A percentile compares a stretch with the other conserved stretches of the same genome.
phyloP scores from a whole-genome alignment of 192 early-diverging fungal species.

The Podila verticillata region DNA sequence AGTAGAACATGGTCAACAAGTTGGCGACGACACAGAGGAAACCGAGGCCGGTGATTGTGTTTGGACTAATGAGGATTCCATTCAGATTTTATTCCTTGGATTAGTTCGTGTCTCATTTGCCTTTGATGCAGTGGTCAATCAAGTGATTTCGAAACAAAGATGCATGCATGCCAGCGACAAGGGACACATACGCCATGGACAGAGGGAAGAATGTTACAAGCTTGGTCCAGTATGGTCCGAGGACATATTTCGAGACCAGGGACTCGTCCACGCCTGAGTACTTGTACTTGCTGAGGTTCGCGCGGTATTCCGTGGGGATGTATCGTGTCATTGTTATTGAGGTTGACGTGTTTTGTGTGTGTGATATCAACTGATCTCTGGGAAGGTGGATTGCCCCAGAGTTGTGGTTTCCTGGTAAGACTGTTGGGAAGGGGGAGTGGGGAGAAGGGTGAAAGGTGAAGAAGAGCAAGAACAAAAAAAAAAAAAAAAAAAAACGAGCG shows the following conservation, averaged over 20 bases:
- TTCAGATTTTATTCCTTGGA: neutral
- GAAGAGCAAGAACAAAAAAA: slow-evolving; percentile 10
- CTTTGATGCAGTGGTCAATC: neutral
- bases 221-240: slow-evolving; percentile 89
- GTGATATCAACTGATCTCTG: neutral
- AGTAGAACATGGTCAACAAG: slow-evolving; percentile 75
- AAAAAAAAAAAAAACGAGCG: neutral
- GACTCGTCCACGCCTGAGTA: slow-evolving; percentile 91
- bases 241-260: slow-evolving; percentile 73
- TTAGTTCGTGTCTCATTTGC: neutral
- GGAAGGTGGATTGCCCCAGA: too few relatives aligned
- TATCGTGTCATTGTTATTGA: slow-evolving; percentile 51
- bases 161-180: neutral
- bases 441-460: neutral
- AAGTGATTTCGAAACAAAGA: too few relatives aligned
- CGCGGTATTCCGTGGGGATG: slow-evolving; percentile 66
- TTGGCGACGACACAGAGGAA: slow-evolving; percentile 83
- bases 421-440: neutral
- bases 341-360: neutral
- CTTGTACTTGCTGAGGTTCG: slow-evolving; percentile 84
- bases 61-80: slow-evolving; percentile 66
- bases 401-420: neutral
- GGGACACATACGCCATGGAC: slow-evolving; percentile 78
- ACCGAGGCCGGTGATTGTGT: slow-evolving; percentile 90
- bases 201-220: slow-evolving; percentile 86